Conservation (phyloP, 257 asterid species). For the Solanum ossicruentum region DNA sequence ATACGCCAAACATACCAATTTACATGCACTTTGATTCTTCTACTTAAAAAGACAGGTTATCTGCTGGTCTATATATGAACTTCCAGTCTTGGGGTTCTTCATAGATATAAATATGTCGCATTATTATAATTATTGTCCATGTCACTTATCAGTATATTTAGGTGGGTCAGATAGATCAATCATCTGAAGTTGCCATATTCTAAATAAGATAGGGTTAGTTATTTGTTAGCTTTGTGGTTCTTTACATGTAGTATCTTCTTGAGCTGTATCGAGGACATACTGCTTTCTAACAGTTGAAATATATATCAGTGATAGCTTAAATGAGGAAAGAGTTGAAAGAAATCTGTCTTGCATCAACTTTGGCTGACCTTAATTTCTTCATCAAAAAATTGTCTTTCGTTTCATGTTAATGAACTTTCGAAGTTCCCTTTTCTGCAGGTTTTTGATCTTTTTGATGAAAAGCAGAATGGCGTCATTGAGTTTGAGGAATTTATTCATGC, state of each 20-base stretch:
- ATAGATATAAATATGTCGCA: background rate
- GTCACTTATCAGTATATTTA: background rate
- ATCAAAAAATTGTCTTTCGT: background rate
- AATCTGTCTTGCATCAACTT: background rate
- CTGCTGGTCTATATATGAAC: background rate
- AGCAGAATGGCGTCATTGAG: slow-evolving; percentile 14
- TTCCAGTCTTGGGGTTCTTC: background rate
- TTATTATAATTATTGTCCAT: background rate
- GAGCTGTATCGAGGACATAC: background rate
- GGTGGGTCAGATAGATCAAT: background rate
- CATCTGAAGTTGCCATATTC: background rate
- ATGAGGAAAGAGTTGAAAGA: background rate
- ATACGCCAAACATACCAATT: background rate
- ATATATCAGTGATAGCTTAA: background rate
- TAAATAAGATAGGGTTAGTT: background rate
- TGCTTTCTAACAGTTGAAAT: background rate
- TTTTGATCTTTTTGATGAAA: slow-evolving; percentile 17
- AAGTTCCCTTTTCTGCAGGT: slow-evolving; percentile 2
- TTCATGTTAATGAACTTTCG: background rate
- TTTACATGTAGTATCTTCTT: background rate
- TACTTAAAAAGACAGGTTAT: background rate
- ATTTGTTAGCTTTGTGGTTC: background rate
- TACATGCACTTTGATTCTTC: background rate
- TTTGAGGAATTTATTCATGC: slow-evolving; percentile 19
- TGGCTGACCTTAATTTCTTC: background rate